phyloP scores from a whole-genome alignment of 768 basidiomycete genomes.

The Gyrodon lividus region DNA sequence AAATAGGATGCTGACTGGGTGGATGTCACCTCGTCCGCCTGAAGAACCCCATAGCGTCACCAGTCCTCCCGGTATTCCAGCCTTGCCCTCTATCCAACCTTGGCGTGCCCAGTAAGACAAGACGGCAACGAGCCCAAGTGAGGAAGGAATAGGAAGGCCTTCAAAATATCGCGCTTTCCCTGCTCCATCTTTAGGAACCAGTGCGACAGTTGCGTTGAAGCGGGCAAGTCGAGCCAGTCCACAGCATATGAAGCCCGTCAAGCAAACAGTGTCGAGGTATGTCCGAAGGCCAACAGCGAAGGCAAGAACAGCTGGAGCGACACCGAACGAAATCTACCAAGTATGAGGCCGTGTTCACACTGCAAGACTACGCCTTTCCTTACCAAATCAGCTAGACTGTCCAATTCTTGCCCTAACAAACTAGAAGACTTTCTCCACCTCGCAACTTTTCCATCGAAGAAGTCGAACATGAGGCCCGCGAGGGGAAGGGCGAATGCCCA shows the following conservation, averaged over 20 bases:
- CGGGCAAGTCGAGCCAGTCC: constrained; percentile 95
- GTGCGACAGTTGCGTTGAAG: constrained; percentile 97
- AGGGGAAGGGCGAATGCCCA: constrained; percentile 86
- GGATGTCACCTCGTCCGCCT: constrained; percentile 82
- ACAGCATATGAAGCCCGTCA: constrained; percentile 92
- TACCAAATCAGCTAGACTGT: constrained; percentile 94
- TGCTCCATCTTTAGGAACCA: constrained; percentile 80
- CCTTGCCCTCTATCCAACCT: constrained; percentile 80
- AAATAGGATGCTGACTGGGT: constrained; percentile 76
- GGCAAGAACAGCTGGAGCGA: constrained; percentile 91
- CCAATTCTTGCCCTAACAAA: constrained; percentile 96
- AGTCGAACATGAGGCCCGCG: constrained; percentile 96
- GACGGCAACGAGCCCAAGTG: constrained; percentile 73
- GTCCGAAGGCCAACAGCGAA: constrained; percentile 91
- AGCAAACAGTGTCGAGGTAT: constrained; percentile 81
- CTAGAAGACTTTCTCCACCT: constrained; percentile 95
- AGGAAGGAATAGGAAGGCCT: constrained; percentile 94
- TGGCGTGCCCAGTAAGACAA: constrained; percentile 81
- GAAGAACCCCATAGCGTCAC: constrained; percentile 67
- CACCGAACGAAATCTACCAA: constrained; percentile 90
- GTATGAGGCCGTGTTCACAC: constrained; percentile 4
- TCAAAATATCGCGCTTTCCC: constrained; percentile 97
- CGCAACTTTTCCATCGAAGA: constrained; percentile 96
- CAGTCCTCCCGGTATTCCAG: constrained; percentile 75
- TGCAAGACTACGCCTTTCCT: constrained; percentile 23